Evolutionary conservation across 306 rosid species (phyloP), one percentile per base, ranked within the genome.

Genomic region (Ziziphus jujuba): DNA sequence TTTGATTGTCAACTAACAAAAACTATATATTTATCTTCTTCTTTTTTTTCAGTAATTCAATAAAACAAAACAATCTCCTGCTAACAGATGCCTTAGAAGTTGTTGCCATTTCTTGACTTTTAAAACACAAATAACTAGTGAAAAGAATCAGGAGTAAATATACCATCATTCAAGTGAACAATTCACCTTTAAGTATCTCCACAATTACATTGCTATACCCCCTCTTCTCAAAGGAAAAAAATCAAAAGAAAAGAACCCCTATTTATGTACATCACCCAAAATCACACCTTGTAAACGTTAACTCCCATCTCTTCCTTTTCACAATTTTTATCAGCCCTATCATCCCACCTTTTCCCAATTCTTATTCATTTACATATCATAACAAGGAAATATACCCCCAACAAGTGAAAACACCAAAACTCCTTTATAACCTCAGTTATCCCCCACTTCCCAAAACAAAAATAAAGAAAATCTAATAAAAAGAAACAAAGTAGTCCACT

Each of bases 361-460:
- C 81, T 76, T 80, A 69, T 81, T 79, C 85, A 81, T 82, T 66
- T 77, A 83, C 86, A 79, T 66, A 79, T 66, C 79, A 79, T 73
- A 87, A 72, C 66, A 74, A 67, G 76, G 82, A 81, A 75, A 72
- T 75, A 76, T 77, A 75, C 82, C 77, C 74, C 70, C 75, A 21
- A 50, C 65, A 6, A 19, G 25, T 67, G 59, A 68, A 60, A 62
- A 44, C 63, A 59, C 63, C 72, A 58, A 60, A 79, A 79, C 73
- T 76, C 82, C 75, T 52, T 66, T 61, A 55, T 66, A 45, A 56
- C 53, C 34, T 75, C 70, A 55, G 69, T 56, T 76, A 81, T 68
- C 70, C 65, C 69, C 23, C 34, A 19, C 56, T 54, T 55, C 44
- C 69, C 73, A 52, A 75, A 74, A 65, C 51, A 71, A 74, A 40